phyloP scores from a whole-genome alignment of 176 grass and related monocot species.

The bread wheat (Triticum aestivum) region IWGSC_CS_RefSeq_v2.1 NC_057799.1:11729332-11729831 shows the following conservation, averaged over 20 bases:
- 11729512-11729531: too few species aligned
- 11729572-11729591: too few species aligned
- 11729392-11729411: constrained; percentile 53
- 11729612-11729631: not conserved
- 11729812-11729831: not conserved
- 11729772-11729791: constrained; percentile 70
- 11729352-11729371: constrained; percentile 66
- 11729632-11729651: not conserved
- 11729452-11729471: constrained; percentile 28
- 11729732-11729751: constrained; percentile 67
- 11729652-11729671: constrained; percentile 24
- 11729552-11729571: too few species aligned
- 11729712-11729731: not conserved
- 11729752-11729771: constrained; percentile 29
- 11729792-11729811: constrained; percentile 52
- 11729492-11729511: not conserved
- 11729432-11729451: not conserved
- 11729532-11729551: too few species aligned
- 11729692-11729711: not conserved
- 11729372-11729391: constrained; percentile 77
- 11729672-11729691: not conserved
- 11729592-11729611: too few species aligned
- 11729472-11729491: constrained; percentile 59
- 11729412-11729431: not conserved
- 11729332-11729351: not conserved